Evolutionary conservation across 225 moss, liverwort and hornwort genomes (phyloP), one percentile per base, ranked within the genome.

Genomic region (Asterella californica): DNA sequence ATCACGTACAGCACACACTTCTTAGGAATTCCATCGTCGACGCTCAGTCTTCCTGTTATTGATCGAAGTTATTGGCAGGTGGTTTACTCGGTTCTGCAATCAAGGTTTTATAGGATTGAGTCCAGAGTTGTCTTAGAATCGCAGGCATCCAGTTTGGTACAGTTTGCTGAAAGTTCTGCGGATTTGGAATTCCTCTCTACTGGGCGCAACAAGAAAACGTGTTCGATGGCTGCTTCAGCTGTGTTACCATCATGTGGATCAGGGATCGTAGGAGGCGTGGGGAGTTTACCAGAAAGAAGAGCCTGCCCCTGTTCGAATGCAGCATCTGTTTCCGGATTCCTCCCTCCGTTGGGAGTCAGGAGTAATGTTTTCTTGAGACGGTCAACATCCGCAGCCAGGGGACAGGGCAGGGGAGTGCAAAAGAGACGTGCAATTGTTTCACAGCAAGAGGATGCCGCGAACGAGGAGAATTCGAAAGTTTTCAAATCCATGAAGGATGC

Each of bases 401-500:
- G 52, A 24, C 50, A 52, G 5, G 49, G 70, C 37, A 63, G 30
- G 2, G 79, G 52, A 5, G 32, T 33, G 76, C 64, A 15, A 38
- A 66, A 75, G 22, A 65, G 54, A 30, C 9, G 30, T 6, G 76
- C 33, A 24, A 37, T 74, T 24, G 82, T 82, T 19, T 76, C 82
- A 46, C 63, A 67, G 22, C 75, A 62, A 48, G 80, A 33, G 27
- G 76, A 63, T 10, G 80, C n/a, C 0, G 47, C 52, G 7, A 24
- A 47, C 11, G 64, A 55, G 76, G 70, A 52, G 14, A 76, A 79
- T 30, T 30, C 82, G 17, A 78, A 54, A 55, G 83, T 83, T n/a
- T 81, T 86, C 63, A 75, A 81, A 47, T 86, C 83, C 18, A 83
- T 86, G 86, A 77, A 76, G 59, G 79, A 81, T 53, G 81, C 81